Evolutionary conservation across 2,329 filamentous ascomycete genomes (phyloP).

Genomic region (Myriosclerotinia duriaeana): DNA sequence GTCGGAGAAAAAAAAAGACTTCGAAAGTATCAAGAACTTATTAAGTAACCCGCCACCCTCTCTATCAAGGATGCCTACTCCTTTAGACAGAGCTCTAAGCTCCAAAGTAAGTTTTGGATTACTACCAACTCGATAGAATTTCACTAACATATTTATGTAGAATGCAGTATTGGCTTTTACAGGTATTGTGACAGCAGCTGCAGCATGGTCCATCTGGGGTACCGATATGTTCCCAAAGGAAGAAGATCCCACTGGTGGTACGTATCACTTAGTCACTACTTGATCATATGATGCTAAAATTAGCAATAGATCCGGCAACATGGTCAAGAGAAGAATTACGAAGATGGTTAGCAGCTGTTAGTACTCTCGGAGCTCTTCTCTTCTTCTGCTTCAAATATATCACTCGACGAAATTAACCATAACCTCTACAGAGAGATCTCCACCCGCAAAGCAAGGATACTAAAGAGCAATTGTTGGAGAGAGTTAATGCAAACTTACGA

Average conservation of each 20-base stretch:
- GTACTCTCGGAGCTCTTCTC: constrained; percentile 41
- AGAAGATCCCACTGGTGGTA: constrained; percentile 75
- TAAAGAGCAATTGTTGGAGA: constrained; percentile 63
- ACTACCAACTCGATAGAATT: not conserved
- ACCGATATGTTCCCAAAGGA: constrained; percentile 73
- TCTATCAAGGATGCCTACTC: constrained; percentile 60
- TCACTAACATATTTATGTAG: constrained; percentile 44
- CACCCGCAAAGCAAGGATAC: constrained; percentile 59
- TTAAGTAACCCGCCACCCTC: constrained; percentile 17
- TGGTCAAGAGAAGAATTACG: constrained; percentile 82
- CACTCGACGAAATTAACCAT: constrained; percentile 12
- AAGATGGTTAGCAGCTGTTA: constrained; percentile 77
- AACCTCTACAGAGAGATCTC: constrained; percentile 56
- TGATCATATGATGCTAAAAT: constrained; percentile 7
- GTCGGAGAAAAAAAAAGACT: not conserved
- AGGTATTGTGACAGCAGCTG: constrained; percentile 76
- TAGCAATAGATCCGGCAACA: constrained; percentile 54
- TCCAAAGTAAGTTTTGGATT: constrained; percentile 57
- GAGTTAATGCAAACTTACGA: constrained; percentile 67
- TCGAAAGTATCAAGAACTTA: not conserved
- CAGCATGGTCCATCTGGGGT: constrained; percentile 83
- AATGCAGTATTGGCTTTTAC: constrained; percentile 75
- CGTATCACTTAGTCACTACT: constrained; percentile 27
- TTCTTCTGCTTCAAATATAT: constrained; percentile 8
- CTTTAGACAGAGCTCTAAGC: constrained; percentile 65